Base-by-base conservation (phyloP, 2,329 filamentous ascomycete genomes). In the Colletotrichum salicis region DNA sequence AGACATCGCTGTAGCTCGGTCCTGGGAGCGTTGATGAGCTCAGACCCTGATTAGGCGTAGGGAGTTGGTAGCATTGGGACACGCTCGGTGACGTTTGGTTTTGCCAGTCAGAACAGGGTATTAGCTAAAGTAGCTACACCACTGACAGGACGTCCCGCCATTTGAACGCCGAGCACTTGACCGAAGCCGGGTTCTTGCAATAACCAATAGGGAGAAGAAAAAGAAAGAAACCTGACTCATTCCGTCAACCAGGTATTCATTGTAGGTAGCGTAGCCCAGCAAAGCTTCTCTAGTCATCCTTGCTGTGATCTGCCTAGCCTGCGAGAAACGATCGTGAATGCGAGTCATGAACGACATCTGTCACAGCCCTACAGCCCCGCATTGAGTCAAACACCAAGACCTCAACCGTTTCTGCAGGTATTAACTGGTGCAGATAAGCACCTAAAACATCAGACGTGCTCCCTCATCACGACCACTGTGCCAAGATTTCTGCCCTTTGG, bases 331-430 rank as follows among this genome's bases (percentile, higher is more conserved):
- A 56, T 31, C 10, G 8, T 29, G 19, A 31, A 22, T 51, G 37
- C 66, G 58, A 68, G 66, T 68, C 59, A 68, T 69, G 41, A 54
- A 41, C 33, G 41, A 52, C 29, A 64, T 15, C 52, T 37, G 33
- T 27, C 41, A 58, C 54, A 69, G 66, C 66, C 66, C 66, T 69
- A 69, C 54, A 52, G 66, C 45, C 59, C 60, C 60, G 54, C 60
- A 11, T 29, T 35, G 24, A 62, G 24, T 61, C 31, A 35, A 27
- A 27, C 24, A 27, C n/a, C n/a, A n/a, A 48, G 41, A 48, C 41
- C 7, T 22, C 10, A 48, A n/a, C 10, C 8, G 8, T 11, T n/a
- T 48, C 41, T 48, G 41, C 19, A 48, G 19, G 41, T 48, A n/a
- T 22, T 10, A 4, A n/a, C 1, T n/a, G 19, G 41, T 48, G 19